Percentiles rank a stretch among this genome's conserved stretches.
phyloP scores from a whole-genome alignment of 176 grass and related monocot species.

The Oryza officinalis region DNA sequence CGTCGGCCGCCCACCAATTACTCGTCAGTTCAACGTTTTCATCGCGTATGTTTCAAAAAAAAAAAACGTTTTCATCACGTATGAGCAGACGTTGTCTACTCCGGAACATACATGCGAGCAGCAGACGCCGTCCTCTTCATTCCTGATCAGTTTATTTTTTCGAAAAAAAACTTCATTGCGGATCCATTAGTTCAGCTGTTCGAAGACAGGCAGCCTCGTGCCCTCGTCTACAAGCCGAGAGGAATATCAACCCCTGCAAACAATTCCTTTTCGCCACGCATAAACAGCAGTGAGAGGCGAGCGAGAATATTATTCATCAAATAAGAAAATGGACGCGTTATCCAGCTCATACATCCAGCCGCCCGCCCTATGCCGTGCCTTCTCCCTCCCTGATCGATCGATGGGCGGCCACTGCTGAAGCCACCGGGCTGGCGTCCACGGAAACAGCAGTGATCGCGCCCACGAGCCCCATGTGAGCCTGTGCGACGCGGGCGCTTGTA shows the following conservation, averaged over 20 bases:
- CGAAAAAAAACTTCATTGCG: background rate
- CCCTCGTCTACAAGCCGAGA: background rate
- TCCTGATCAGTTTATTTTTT: background rate
- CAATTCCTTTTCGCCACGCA: background rate
- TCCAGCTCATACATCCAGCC: conserved; percentile 20
- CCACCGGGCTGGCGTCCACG: background rate
- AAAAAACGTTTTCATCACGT: background rate
- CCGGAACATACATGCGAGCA: background rate
- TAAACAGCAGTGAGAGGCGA: background rate
- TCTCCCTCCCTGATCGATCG: background rate
- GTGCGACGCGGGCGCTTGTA: background rate
- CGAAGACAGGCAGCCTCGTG: background rate
- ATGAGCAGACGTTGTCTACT: background rate
- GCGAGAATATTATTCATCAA: conserved; percentile 22
- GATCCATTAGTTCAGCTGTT: background rate
- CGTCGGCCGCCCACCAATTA: too few species aligned
- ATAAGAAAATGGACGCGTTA: background rate
- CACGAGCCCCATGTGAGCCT: background rate
- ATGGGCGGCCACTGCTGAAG: background rate
- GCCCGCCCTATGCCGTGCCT: background rate
- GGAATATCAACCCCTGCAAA: background rate
- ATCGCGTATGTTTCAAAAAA: background rate
- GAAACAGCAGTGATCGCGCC: background rate
- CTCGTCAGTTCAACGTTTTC: background rate
- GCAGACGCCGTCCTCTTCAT: background rate